Conservation (phyloP, 176 grass and related monocot species). For the Rhipidocladum racemiflorum region DNA sequence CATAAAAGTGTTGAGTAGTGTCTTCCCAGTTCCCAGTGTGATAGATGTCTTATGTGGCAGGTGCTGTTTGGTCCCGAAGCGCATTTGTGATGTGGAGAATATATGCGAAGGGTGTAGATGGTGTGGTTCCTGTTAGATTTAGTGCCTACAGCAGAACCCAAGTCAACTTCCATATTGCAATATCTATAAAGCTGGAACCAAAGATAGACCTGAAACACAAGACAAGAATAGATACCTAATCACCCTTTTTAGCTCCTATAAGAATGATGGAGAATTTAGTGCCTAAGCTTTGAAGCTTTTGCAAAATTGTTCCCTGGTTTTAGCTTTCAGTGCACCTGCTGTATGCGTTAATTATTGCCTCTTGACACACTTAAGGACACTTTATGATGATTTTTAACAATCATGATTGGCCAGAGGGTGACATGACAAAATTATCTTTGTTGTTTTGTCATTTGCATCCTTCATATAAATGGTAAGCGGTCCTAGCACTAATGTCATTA, state of each 20-base stretch:
- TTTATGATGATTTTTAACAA: background rate
- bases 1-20: constrained; percentile 1
- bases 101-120: constrained; percentile 24
- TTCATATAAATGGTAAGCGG: background rate
- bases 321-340: constrained; percentile 18
- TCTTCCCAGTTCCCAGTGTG: background rate
- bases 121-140: background rate
- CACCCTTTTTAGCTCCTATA: constrained; percentile 10
- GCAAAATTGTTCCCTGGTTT: background rate
- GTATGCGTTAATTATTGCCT: background rate
- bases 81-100: constrained; percentile 21
- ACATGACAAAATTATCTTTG: background rate
- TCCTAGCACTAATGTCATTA: background rate
- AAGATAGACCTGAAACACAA: constrained; percentile 28
- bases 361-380: background rate
- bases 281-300: constrained; percentile 9
- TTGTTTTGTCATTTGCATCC: background rate
- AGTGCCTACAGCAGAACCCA: background rate
- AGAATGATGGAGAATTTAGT: background rate
- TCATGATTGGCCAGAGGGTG: background rate
- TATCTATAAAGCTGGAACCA: background rate
- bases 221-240: constrained; percentile 35
- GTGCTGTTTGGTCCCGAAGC: constrained; percentile 21
- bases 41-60: constrained; percentile 21
- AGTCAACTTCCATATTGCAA: background rate